These are phyloP conservation scores for Salmacisia buchloeana DNA, from an alignment of 1,284 basidiomycete species.

Conservation along the genomic window DNA sequence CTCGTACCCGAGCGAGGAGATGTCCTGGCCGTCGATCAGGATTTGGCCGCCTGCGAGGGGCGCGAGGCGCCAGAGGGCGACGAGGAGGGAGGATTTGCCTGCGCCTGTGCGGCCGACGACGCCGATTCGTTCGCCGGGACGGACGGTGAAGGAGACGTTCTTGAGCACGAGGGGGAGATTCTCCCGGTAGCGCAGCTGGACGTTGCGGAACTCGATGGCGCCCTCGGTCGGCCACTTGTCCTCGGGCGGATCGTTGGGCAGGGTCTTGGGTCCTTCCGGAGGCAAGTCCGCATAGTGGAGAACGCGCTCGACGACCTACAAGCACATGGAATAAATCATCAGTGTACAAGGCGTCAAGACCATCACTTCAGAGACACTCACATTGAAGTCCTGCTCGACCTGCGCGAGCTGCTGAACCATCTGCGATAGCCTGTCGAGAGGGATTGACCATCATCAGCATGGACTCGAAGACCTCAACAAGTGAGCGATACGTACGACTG, in stretches of 20 bases:
- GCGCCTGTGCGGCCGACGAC: constrained; percentile 40
- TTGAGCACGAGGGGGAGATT: constrained; percentile 56
- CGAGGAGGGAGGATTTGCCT: constrained; percentile 22
- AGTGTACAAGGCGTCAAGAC: constrained; percentile 13
- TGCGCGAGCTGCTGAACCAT: constrained; percentile 10
- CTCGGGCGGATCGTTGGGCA: neutral
- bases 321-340: constrained; percentile 64
- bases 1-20: constrained; percentile 60
- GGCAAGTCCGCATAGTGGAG: constrained; percentile 72
- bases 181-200: constrained; percentile 62
- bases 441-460: neutral
- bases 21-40: constrained; percentile 26
- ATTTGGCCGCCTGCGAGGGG: constrained; percentile 54
- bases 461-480: neutral
- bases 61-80: constrained; percentile 21
- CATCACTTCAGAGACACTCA: neutral
- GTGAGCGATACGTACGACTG: constrained; percentile 59
- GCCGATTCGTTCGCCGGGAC: constrained; percentile 33
- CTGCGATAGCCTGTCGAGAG: constrained; percentile 3
- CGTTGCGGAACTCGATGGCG: constrained; percentile 26
- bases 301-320: constrained; percentile 72
- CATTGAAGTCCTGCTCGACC: constrained; percentile 12
- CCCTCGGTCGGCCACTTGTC: constrained; percentile 16
- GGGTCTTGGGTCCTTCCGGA: constrained; percentile 69
- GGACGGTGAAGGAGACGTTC: constrained; percentile 58